Evolutionary conservation across 805 yeast genomes (phyloP), one percentile per base, ranked within the genome.

Genomic region (Teunomyces lycoperdinae): DNA sequence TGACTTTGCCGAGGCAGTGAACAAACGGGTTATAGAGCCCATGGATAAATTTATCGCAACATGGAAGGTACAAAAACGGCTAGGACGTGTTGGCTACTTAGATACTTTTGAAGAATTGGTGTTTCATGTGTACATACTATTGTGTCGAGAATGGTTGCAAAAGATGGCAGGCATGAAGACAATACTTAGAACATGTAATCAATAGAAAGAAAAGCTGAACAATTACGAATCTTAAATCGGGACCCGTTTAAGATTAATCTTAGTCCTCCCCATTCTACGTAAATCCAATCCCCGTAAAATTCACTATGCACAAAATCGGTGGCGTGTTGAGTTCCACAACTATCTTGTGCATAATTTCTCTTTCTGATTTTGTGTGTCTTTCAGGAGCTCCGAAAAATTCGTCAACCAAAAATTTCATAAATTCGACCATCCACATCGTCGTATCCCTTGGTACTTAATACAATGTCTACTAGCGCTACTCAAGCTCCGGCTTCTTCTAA

Each of bases 31-130:
- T n/a, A 26, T 38, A n/a, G 14, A 38, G 17, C 41, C 41, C 17
- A 38, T 38, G 9, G 41, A 38, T 24, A n/a, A 13, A 8, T 38
- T 38, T 24, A 20, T 38, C n/a, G 11, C 20, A 10, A 7, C 13
- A 29, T 38, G 41, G 41, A 38, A 38, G 41, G 28, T 24, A 8
- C 41, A 38, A 13, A 24, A 38, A 13, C 41, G 41, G 9, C 9
- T 38, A 4, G 41, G 41, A 5, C 30, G 41, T 11, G 30, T 43
- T 16, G 40, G 41, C 13, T 43, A 38, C 28, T 33, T 49, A 34
- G 49, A 43, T 34, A 44, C 44, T 35, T 39, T 49, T 30, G 45
- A 43, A 9, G 47, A 31, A 24, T 30, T 49, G 42, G 16, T 49
- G 2, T 30, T 35, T 24, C 26, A 40, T 10, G n/a, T 20, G 14